A percentile compares a stretch with the other conserved stretches of the same genome.
These are phyloP conservation scores for Pichia inconspicua DNA, from an alignment of 1,139 yeast species.

Conservation along the genomic window DNA sequence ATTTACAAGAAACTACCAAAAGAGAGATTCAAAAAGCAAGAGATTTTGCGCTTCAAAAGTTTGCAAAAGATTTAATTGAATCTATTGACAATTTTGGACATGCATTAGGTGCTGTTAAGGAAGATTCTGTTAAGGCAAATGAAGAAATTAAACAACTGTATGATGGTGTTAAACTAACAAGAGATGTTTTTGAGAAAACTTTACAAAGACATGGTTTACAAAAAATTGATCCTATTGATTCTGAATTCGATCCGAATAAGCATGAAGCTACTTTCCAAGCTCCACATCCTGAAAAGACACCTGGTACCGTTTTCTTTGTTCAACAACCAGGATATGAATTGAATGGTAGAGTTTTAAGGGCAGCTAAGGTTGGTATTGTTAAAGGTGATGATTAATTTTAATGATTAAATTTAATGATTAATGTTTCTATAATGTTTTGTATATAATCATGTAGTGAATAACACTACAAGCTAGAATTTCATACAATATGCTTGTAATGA, in stretches of 20 bases:
- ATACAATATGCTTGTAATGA: conserved; percentile 22
- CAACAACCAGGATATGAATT: conserved; percentile 87
- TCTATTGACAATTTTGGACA: conserved; percentile 87
- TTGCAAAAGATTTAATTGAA: conserved; percentile 84
- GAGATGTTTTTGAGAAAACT: conserved; percentile 80
- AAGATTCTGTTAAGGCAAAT: conserved; percentile 51
- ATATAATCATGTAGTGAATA: background rate
- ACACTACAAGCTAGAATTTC: background rate
- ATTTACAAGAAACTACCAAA: conserved; percentile 84
- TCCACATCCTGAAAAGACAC: conserved; percentile 81
- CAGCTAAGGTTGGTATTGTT: conserved; percentile 95
- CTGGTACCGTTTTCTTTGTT: conserved; percentile 89
- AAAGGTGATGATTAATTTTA: conserved; percentile 38
- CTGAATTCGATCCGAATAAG: conserved; percentile 79
- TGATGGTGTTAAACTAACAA: conserved; percentile 90
- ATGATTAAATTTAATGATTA: conserved; percentile 1
- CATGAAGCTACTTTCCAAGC: conserved; percentile 93
- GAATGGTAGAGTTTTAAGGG: conserved; percentile 84
- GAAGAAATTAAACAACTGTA: conserved; percentile 67
- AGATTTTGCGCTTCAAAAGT: conserved; percentile 88
- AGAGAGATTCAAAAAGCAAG: conserved; percentile 80
- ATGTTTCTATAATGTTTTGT: conserved; percentile 6
- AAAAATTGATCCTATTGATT: conserved; percentile 78
- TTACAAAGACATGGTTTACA: conserved; percentile 70
- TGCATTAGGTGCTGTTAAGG: conserved; percentile 71